A percentile compares a stretch with the other conserved stretches of the same genome.
phyloP scores from a whole-genome alignment of 176 grass and related monocot species.

The Rhynchospora tenuis region DNA sequence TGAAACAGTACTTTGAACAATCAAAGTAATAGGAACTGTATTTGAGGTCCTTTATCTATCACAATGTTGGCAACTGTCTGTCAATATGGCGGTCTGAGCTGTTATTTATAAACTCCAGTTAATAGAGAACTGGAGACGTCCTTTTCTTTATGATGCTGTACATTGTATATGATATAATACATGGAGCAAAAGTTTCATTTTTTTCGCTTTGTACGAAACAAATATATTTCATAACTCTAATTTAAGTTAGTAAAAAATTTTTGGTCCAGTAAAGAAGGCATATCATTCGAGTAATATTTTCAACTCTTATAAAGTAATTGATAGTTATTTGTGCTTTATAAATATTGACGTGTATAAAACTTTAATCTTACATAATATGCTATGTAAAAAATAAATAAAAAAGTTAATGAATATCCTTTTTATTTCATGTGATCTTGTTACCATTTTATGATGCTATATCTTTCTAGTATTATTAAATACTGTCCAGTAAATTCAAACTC shows the following conservation, averaged over 20 bases:
- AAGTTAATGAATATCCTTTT: neutral
- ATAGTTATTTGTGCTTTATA: neutral
- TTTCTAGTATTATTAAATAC: too few species aligned
- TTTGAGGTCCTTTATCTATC: neutral
- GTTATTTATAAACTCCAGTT: neutral
- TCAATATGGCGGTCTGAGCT: neutral
- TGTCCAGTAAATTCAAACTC: too few species aligned
- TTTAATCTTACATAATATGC: neutral
- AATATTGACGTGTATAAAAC: neutral
- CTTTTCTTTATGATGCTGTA: neutral
- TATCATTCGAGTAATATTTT: neutral
- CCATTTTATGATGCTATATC: too few species aligned
- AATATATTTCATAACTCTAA: neutral
- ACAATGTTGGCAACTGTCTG: neutral
- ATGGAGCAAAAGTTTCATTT: neutral
- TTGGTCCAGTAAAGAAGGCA: neutral
- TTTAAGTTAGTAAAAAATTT: neutral
- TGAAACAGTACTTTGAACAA: neutral
- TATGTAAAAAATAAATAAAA: neutral
- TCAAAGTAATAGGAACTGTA: neutral
- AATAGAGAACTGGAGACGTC: neutral
- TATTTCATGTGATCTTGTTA: neutral
- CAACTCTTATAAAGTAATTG: neutral
- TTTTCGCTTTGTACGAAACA: neutral
- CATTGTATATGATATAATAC: neutral